Evolutionary conservation across 345 rosid species (phyloP), one percentile per base, ranked within the genome.

Genomic region (Populus tremula): DNA sequence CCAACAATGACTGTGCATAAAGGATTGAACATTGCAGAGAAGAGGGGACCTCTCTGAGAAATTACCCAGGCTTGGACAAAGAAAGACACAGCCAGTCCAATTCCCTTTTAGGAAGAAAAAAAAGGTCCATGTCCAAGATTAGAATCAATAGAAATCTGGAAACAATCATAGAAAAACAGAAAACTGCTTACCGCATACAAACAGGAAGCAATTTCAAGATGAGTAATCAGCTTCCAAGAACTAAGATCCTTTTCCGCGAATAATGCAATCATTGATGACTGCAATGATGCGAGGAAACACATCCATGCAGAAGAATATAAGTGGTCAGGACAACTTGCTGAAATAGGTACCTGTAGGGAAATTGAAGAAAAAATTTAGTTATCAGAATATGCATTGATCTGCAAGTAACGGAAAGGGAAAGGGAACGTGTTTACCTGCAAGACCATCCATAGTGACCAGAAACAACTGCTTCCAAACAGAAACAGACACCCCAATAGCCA

Each of bases 391-490:
- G 4, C 16, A 33, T 1, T 4, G 38, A 23, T 33, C 1, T 0
- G 12, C 1, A 4, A 56, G 20, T 49, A 38, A 68, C 31, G 23
- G 4, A 4, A n/a, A 33, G 23, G 13, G 16, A 17, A 61, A 33
- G 35, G 5, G 5, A 33, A 33, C 13, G 35, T 1, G 50, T 68
- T 25, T 75, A 87, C 91, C 84, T 87, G 92, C 74, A 91, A 78
- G 50, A 91, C 82, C 76, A 90, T 70, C 96, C 92, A 91, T 67
- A 77, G 50, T 10, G 92, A 87, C 92, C 91, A 90, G 78, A 80
- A 85, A 11, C 89, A 81, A 66, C 88, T 82, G 71, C 91, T 86
- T 62, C 65, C 78, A 39, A 91, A 77, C 36, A 88, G 88, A 50
- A 85, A 77, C 7, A 84, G 29, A 75, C 88, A 88, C 1, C 96